Conservation (phyloP, 768 basidiomycete species). For the Rhodotorula sphaerocarpa region DNA sequence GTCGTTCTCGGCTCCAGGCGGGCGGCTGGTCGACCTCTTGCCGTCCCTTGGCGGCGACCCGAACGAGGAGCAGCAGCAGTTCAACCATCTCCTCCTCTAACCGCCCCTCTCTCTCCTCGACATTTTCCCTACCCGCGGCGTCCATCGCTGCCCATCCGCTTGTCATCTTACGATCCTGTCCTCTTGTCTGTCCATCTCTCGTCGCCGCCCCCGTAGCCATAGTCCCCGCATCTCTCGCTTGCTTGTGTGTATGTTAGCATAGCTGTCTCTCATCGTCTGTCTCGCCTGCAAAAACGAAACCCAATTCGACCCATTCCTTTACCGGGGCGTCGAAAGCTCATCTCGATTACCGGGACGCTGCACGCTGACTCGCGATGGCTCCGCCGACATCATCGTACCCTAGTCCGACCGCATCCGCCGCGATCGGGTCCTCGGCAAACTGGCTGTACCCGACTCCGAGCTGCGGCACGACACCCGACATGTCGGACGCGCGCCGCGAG, state of each 20-base stretch:
- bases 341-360: no score
- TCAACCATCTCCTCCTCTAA: constrained; percentile 1
- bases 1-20: background rate
- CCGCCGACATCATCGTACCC: no score
- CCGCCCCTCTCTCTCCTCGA: background rate
- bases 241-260: no score
- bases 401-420: no score
- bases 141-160: background rate
- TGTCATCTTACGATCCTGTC: background rate
- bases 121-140: background rate
- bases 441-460: background rate
- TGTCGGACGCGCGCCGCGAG: background rate
- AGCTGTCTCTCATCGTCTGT: no score
- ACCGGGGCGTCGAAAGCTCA: no score
- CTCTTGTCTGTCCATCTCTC: background rate
- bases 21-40: background rate
- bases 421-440: background rate
- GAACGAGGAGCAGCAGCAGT: background rate
- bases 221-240: background rate
- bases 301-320: no score
- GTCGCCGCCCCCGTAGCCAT: background rate
- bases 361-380: no score
- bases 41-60: no score
- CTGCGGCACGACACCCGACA: background rate
- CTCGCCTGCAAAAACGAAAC: no score